Percentiles rank a stretch among this genome's conserved stretches.
Evolutionary conservation across 1,284 basidiomycete species (phyloP).

Genomic region (Rhodotorula sp.): DNA sequence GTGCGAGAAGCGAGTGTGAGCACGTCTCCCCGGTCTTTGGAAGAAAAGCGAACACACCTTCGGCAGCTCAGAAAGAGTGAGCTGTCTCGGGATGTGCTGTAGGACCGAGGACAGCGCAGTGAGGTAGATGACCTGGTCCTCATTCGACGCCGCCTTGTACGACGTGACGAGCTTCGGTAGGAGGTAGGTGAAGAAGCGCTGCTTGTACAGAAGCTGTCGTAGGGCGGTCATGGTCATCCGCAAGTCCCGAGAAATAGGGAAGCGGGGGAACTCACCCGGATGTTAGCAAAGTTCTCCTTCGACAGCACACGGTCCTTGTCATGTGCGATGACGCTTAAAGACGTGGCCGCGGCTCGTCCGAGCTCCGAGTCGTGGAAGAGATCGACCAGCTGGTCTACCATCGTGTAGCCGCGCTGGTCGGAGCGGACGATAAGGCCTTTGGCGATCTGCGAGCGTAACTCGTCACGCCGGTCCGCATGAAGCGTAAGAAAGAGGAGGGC

Average conservation of each 20-base stretch:
- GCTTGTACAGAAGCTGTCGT: conserved; percentile 71
- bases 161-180: conserved; percentile 73
- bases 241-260: neutral
- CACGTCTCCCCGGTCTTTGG: rapidly evolving
- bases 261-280: conserved; percentile 59
- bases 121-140: conserved; percentile 60
- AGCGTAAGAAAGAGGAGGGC: conserved; percentile 10
- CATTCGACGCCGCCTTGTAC: conserved; percentile 44
- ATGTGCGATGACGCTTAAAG: conserved; percentile 64
- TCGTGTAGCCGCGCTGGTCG: conserved; percentile 59
- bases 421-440: conserved; percentile 69
- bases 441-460: conserved; percentile 56
- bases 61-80: conserved; percentile 66
- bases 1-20: conserved; percentile 14
- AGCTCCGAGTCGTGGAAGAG: conserved; percentile 63
- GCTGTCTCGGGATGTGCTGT: conserved; percentile 70
- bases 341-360: conserved; percentile 67
- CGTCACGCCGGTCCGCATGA: neutral
- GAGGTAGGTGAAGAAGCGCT: conserved; percentile 73
- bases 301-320: conserved; percentile 62
- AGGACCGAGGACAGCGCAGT: conserved; percentile 81
- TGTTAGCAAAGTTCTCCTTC: conserved; percentile 70
- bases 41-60: conserved; percentile 44
- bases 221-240: too few species aligned
- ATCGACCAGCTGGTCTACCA: conserved; percentile 65